A percentile compares a stretch with the other conserved stretches of the same genome.
Conservation (phyloP, 768 basidiomycete genomes). For the Phaffia australis region DNA sequence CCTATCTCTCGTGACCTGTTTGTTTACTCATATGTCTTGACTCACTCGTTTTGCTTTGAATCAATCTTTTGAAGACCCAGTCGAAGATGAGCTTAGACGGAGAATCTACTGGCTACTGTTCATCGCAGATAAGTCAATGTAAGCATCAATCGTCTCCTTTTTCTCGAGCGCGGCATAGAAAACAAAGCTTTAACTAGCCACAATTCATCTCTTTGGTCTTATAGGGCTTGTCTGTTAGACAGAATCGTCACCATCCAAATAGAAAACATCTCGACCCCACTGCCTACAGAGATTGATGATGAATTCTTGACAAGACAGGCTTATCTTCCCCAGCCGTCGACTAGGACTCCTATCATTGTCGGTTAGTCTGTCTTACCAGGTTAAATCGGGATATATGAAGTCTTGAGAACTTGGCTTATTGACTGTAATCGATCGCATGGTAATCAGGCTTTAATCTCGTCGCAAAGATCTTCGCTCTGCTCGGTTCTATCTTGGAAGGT, state of each 20-base stretch:
- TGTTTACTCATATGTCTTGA: background rate
- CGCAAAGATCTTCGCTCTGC: too few relatives aligned
- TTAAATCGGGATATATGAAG: too few relatives aligned
- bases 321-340: slow-evolving; percentile 76
- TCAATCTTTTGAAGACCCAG: slow-evolving; percentile 69
- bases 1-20: background rate
- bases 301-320: slow-evolving; percentile 66
- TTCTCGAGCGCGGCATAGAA: too few relatives aligned
- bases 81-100: slow-evolving; percentile 77
- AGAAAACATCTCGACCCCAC: slow-evolving; percentile 49
- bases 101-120: slow-evolving; percentile 82
- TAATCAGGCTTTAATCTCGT: too few relatives aligned
- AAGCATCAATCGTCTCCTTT: slow-evolving; percentile 33
- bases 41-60: slow-evolving; percentile 38
- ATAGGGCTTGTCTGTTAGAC: slow-evolving; percentile 51
- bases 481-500: too few relatives aligned
- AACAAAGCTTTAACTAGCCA: background rate
- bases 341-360: slow-evolving; percentile 70
- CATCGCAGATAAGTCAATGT: slow-evolving; percentile 79
- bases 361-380: too few relatives aligned
- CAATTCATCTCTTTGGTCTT: background rate
- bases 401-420: too few relatives aligned
- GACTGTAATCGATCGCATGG: too few relatives aligned
- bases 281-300: slow-evolving; percentile 35
- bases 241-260: slow-evolving; percentile 76